phyloP scores from a whole-genome alignment of 1,284 basidiomycete genomes.

The Peniophora sp. region DNA sequence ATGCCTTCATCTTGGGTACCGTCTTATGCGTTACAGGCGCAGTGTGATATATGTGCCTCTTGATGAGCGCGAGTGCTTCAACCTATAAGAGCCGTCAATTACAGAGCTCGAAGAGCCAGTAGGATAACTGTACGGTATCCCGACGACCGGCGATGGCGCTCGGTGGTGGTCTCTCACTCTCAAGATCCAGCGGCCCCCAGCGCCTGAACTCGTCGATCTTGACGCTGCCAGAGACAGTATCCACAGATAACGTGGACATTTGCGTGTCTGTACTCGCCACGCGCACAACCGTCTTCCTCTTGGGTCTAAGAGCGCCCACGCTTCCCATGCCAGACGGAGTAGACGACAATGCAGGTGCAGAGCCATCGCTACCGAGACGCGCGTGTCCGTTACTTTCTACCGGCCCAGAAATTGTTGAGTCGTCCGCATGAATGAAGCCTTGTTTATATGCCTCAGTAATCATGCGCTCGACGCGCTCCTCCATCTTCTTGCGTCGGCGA shows the following conservation, averaged over 20 bases:
- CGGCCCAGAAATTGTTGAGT: not conserved
- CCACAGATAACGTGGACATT: constrained; percentile 4
- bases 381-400: too few relatives aligned
- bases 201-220: constrained; percentile 34
- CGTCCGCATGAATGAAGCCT: constrained; percentile 30
- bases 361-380: too few relatives aligned
- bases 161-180: constrained; percentile 51
- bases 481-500: constrained; percentile 30
- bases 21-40: constrained; percentile 46
- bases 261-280: constrained; percentile 6
- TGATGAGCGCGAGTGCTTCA: constrained; percentile 48
- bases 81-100: constrained; percentile 22
- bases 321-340: not conserved
- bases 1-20: constrained; percentile 39
- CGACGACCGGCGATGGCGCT: constrained; percentile 54
- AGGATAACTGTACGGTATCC: constrained; percentile 37
- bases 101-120: not conserved
- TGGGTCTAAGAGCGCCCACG: not conserved
- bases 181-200: constrained; percentile 51
- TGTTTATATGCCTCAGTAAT: constrained; percentile 38
- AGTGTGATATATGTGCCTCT: constrained; percentile 48
- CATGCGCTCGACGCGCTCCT: constrained; percentile 31
- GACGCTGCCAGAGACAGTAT: constrained; percentile 2
- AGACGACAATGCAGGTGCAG: too few relatives aligned
- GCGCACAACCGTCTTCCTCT: not conserved